Conservation (phyloP, 345 rosid species). For the Syzygium aqueum region DNA sequence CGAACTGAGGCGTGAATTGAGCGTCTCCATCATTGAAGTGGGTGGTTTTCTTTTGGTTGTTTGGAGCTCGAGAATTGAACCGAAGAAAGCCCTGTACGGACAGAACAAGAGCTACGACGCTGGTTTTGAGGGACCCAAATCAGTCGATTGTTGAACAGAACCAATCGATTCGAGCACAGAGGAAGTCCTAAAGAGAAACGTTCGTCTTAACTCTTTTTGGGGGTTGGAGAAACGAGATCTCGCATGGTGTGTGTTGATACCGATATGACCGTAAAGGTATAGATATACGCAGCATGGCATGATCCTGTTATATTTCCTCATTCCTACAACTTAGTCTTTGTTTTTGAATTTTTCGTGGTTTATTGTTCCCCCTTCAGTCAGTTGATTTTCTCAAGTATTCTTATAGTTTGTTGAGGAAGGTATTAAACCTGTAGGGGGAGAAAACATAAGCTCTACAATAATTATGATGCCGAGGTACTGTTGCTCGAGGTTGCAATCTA, state of each 20-base stretch:
- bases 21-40: not conserved
- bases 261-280: not conserved
- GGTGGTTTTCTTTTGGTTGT: not conserved
- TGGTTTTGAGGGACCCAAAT: not conserved
- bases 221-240: not conserved
- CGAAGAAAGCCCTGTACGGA: not conserved
- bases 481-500: too few species aligned
- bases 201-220: not conserved
- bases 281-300: not conserved
- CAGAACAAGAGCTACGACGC: not conserved
- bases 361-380: not conserved
- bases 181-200: not conserved
- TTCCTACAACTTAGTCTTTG: not conserved
- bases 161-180: not conserved
- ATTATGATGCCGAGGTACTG: too few species aligned
- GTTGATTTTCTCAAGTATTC: not conserved
- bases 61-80: not conserved
- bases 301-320: not conserved
- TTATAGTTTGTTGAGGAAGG: too few species aligned
- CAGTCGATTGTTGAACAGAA: not conserved
- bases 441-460: too few species aligned
- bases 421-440: too few species aligned
- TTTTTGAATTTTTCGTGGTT: not conserved
- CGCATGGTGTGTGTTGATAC: not conserved
- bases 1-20: not conserved